Conservation (phyloP, 805 yeast genomes). For the Saturnispora besseyi region DNA sequence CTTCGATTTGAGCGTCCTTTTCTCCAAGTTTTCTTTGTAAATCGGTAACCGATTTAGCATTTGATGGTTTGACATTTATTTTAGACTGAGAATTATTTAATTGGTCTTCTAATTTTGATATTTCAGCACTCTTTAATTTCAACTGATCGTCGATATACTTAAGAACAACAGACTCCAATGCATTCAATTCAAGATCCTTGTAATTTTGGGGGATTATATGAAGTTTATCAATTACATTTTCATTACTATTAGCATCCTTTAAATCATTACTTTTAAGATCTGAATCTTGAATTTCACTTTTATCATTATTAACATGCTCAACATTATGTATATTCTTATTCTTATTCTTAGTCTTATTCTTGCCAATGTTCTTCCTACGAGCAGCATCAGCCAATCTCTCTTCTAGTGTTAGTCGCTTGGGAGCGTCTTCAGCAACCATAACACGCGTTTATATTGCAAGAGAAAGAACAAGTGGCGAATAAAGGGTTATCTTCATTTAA, state of each 20-base stretch:
- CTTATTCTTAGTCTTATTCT: background rate
- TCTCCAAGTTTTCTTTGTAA: constrained; percentile 27
- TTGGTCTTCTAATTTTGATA: background rate
- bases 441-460: background rate
- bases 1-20: constrained; percentile 55
- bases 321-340: background rate
- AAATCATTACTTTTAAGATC: background rate
- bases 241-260: background rate
- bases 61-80: background rate
- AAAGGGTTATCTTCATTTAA: background rate
- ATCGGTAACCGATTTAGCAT: background rate
- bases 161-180: background rate
- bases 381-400: constrained; percentile 84
- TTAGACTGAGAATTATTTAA: background rate
- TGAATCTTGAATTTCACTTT: background rate
- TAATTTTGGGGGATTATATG: background rate
- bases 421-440: background rate
- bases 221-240: background rate
- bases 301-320: constrained; percentile 5
- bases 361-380: constrained; percentile 18
- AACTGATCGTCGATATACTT: background rate
- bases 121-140: background rate
- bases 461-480: background rate
- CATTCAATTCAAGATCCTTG: background rate
- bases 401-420: constrained; percentile 64